Percentiles rank a stretch among this genome's conserved stretches.
These are phyloP conservation scores for Waitea zeae DNA, from an alignment of 1,284 basidiomycete genomes.

Conservation along the genomic window DNA sequence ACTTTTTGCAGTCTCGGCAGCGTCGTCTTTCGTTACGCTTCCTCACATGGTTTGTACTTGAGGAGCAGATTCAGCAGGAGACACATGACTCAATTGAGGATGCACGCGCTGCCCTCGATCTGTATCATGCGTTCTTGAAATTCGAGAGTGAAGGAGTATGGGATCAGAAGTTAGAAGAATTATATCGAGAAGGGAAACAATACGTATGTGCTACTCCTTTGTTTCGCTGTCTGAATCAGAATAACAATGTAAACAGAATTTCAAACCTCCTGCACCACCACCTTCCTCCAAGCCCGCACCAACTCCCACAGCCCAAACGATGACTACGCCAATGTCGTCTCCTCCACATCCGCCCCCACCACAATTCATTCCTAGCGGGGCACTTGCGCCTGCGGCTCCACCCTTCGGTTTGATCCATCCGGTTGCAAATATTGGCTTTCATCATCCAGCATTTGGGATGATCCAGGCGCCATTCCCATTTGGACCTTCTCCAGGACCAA, in stretches of 20 bases:
- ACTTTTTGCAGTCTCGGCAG: slow-evolving; percentile 68
- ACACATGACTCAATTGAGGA: slow-evolving; percentile 97
- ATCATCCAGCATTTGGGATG: too few relatives aligned
- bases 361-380: too few relatives aligned
- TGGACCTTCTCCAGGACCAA: too few relatives aligned
- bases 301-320: too few relatives aligned
- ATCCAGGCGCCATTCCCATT: too few relatives aligned
- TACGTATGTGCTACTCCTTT: slow-evolving; percentile 26
- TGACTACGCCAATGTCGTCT: too few relatives aligned
- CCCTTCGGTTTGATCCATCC: too few relatives aligned
- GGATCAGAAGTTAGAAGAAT: slow-evolving; percentile 77
- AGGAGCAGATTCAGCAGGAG: slow-evolving; percentile 83
- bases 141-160: slow-evolving; percentile 68
- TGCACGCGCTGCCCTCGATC: slow-evolving; percentile 71
- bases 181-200: slow-evolving; percentile 59
- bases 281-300: not conserved
- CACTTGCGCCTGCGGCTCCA: too few relatives aligned
- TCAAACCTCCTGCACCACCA: slow-evolving; percentile 22
- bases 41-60: slow-evolving; percentile 84
- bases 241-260: slow-evolving; percentile 22
- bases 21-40: slow-evolving; percentile 88
- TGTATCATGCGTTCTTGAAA: slow-evolving; percentile 74
- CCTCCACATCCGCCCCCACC: too few relatives aligned
- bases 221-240: slow-evolving; percentile 1
- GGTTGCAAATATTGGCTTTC: too few relatives aligned